Evolutionary conservation across 192 early-diverging fungal species (phyloP).

Genomic region (Backusella australiensis): DNA sequence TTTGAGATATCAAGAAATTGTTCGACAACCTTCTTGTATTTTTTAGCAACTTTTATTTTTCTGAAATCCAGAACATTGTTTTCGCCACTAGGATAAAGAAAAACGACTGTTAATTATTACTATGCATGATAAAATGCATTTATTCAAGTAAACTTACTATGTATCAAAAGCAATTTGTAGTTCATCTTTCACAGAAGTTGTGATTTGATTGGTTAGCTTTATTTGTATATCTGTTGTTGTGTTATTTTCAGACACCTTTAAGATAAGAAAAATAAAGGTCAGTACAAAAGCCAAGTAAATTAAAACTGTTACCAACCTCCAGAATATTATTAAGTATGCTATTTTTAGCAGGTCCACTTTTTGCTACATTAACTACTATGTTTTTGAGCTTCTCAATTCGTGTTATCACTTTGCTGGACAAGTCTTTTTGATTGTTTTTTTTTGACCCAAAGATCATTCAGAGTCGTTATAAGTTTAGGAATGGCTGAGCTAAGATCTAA

Average conservation of each 20-base stretch:
- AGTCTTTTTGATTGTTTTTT: not conserved
- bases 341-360: not conserved
- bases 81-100: not conserved
- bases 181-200: not conserved
- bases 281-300: not conserved
- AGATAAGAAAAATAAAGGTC: not conserved
- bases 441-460: not conserved
- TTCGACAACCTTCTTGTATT: not conserved
- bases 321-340: not conserved
- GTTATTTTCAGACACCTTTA: not conserved
- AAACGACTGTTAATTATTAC: not conserved
- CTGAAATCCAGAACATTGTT: not conserved
- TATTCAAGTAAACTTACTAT: not conserved
- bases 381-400: not conserved
- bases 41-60: not conserved
- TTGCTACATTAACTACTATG: not conserved
- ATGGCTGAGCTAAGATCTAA: not conserved
- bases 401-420: not conserved
- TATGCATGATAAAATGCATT: not conserved
- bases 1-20: not conserved
- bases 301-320: not conserved
- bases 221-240: not conserved
- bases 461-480: not conserved
- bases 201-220: not conserved
- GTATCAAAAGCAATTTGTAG: not conserved